phyloP scores from a whole-genome alignment of 2,329 filamentous ascomycete genomes.

The Neobulgaria alba region DNA sequence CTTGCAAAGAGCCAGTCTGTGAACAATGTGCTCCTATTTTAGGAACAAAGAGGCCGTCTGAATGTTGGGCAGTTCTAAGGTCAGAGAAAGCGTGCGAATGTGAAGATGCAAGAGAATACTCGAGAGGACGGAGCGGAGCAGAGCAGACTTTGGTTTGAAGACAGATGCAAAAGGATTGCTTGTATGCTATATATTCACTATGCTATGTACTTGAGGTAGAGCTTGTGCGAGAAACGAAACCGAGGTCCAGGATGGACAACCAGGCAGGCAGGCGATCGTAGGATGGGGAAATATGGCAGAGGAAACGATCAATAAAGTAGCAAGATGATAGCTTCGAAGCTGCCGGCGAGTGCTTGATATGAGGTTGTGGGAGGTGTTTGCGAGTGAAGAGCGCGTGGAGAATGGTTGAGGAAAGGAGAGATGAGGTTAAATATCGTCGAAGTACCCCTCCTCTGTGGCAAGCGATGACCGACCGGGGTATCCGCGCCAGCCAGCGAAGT shows the following conservation, averaged over 20 bases:
- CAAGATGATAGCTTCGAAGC: too few relatives aligned
- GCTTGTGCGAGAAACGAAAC: too few relatives aligned
- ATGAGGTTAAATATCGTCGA: conserved; percentile 9
- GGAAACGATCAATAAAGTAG: conserved; percentile 2
- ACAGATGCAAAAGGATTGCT: conserved; percentile 24
- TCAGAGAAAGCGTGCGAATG: conserved; percentile 25
- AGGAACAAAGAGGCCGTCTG: conserved; percentile 14
- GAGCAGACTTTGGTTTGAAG: conserved; percentile 27
- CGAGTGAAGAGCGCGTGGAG: background rate
- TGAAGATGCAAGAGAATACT: conserved; percentile 17
- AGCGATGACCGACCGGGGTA: conserved; percentile 18
- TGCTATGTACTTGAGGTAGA: conserved; percentile 36
- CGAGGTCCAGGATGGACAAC: conserved; percentile 11
- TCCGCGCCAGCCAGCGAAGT: too few relatives aligned
- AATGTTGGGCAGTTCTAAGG: conserved; percentile 20
- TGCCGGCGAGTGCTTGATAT: too few relatives aligned
- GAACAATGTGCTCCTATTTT: conserved; percentile 8
- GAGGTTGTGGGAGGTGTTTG: conserved; percentile 1
- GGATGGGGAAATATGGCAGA: conserved; percentile 7
- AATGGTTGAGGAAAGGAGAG: conserved; percentile 3
- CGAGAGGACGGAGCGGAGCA: conserved; percentile 23
- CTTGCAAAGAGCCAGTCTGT: conserved; percentile 21
- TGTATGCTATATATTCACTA: conserved; percentile 44
- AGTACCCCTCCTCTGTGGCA: conserved; percentile 12
- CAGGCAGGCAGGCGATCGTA: conserved; percentile 5